These are phyloP conservation scores for Brassica nigra DNA, from an alignment of 345 rosid species.

Conservation along the genomic window DNA sequence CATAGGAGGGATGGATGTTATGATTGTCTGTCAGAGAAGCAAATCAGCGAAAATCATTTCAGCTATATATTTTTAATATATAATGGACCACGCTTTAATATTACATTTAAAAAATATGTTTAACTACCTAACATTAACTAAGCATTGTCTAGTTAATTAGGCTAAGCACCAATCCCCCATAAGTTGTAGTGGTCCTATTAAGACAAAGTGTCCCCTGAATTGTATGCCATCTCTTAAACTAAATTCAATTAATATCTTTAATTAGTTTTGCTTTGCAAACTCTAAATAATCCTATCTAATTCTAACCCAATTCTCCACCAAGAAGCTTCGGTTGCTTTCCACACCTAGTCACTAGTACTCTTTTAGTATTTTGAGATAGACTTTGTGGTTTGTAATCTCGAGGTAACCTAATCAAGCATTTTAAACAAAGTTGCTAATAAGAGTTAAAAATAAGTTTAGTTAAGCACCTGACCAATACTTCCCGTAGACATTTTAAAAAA, in stretches of 20 bases:
- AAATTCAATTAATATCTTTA: conserved; percentile 13
- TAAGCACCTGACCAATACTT: conserved; percentile 16
- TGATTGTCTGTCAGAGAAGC: conserved; percentile 43
- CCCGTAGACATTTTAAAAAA: background rate
- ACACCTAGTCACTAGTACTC: too few species aligned
- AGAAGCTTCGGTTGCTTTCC: conserved; percentile 28
- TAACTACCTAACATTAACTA: conserved; percentile 61
- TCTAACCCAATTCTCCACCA: conserved; percentile 29
- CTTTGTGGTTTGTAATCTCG: conserved; percentile 30
- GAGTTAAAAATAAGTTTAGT: background rate
- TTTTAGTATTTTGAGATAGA: too few species aligned
- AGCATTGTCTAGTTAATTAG: conserved; percentile 35
- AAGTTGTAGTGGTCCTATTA: conserved; percentile 46
- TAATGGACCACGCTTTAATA: conserved; percentile 36
- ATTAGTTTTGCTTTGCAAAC: conserved; percentile 28
- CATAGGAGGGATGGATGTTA: conserved; percentile 37
- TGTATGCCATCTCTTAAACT: conserved; percentile 45
- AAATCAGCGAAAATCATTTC: conserved; percentile 33
- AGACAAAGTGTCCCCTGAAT: conserved; percentile 77
- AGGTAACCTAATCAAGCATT: conserved; percentile 29
- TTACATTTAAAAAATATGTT: conserved; percentile 48
- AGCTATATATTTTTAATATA: conserved; percentile 11
- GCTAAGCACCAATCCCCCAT: conserved; percentile 39
- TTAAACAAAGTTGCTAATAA: background rate
- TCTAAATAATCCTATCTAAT: conserved; percentile 36